A percentile compares a stretch with the other conserved stretches of the same genome.
phyloP scores from a whole-genome alignment of 228 moss, liverwort and hornwort species.

The Sphagnum fallax region DNA sequence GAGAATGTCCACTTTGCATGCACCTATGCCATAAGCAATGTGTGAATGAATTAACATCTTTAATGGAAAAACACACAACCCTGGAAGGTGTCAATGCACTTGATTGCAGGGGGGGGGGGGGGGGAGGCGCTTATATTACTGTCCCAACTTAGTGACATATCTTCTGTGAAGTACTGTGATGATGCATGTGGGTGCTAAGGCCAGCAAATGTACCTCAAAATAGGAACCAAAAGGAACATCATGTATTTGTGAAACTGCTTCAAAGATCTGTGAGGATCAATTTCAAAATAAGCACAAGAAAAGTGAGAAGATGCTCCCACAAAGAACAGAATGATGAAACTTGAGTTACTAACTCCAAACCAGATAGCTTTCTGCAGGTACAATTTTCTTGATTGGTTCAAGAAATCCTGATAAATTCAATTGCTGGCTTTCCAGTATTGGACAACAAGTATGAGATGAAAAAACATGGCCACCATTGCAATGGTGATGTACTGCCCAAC shows the following conservation, averaged over 20 bases:
- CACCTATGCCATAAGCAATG: conserved; percentile 32
- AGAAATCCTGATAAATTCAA: neutral
- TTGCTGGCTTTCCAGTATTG: neutral
- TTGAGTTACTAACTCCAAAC: too few species aligned
- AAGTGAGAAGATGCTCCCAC: neutral
- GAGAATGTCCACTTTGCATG: conserved; percentile 78
- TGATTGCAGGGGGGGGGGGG: neutral
- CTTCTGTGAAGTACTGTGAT: too few species aligned
- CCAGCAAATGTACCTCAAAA: conserved; percentile 53
- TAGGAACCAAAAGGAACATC: conserved; percentile 88
- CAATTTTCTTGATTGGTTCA: too few species aligned
- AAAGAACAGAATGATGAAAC: neutral
- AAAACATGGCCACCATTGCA: neutral
- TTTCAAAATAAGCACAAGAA: neutral
- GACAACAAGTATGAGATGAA: too few species aligned
- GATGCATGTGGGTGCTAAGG: neutral
- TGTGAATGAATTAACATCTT: neutral
- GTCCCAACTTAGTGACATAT: neutral
- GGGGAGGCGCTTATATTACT: too few species aligned
- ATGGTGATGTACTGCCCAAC: neutral
- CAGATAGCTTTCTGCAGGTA: too few species aligned
- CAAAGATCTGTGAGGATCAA: conserved; percentile 46
- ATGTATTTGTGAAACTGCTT: conserved; percentile 80
- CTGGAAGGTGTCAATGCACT: neutral
- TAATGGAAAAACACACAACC: neutral